Base-by-base conservation (phyloP, 2,329 filamentous ascomycete species). In the Sphaerostilbella broomeana region DNA sequence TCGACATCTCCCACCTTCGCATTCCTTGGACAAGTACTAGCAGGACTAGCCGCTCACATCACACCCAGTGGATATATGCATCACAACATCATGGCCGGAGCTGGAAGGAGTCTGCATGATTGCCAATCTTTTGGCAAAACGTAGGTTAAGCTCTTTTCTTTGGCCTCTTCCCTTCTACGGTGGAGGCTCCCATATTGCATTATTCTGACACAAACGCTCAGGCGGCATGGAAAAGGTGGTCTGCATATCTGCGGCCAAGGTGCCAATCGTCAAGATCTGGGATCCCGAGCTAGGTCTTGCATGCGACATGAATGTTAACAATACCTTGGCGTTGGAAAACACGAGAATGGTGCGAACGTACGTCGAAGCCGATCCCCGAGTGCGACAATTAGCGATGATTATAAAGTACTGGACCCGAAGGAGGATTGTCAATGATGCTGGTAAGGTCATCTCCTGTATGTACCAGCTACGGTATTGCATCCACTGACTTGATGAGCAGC, bases 241-340 rank as follows among this genome's bases (percentile, higher is more conserved):
- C 17, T 98, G 92, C 59, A 87, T 97, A 37, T 87, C 87, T 19
- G 86, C 84, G 28, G 92, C 92, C 44, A 97, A 95, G 63, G 92
- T 98, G 11, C 90, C 92, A 4, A 98, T 98, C 55, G 92, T 98
- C 51, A 97, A 97, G 68, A 86, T 95, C 40, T 98, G 92, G 89
- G 92, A 98, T 59, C 92, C 92, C 3, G 87, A 95, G 60, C 70
- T 95, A 42, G 72, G 81, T 48, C 71, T 98, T 35, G 85, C 88
- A 12, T 95, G 89, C 61, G 92, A 98, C 59, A 92, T 98, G 83
- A 98, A 98, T 53, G 89, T 98, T 65, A 98, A 98, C 68, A 98
- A 97, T 54, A 92, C 89, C 1, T 65, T 94, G 38, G 92, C 92
- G 4, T 69, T 98, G 45, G 89, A 97, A 61, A 98, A 98, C 56